These are phyloP conservation scores for Lodderomyces beijingensis DNA, from an alignment of 1,139 yeast genomes.

Conservation along the genomic window DNA sequence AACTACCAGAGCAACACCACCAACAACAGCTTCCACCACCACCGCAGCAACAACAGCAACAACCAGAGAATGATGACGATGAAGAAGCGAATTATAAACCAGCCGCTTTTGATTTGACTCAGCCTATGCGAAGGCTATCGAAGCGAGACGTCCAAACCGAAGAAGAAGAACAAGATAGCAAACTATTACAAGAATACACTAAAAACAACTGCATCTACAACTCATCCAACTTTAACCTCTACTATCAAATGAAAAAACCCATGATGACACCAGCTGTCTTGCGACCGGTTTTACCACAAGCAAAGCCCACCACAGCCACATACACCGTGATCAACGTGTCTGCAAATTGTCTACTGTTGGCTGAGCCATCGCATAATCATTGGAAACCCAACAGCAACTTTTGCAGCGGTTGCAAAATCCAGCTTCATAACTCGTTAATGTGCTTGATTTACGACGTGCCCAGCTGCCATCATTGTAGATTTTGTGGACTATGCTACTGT, in stretches of 20 bases:
- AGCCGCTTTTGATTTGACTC: slow-evolving; percentile 38
- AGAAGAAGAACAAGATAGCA: slow-evolving; percentile 7
- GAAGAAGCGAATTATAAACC: slow-evolving; percentile 26
- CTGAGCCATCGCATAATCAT: slow-evolving; percentile 38
- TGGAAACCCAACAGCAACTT: slow-evolving; percentile 40
- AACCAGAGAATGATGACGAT: background rate
- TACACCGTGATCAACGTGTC: background rate
- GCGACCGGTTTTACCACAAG: slow-evolving; percentile 13
- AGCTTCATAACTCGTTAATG: slow-evolving; percentile 27
- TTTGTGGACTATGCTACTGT: slow-evolving; percentile 41
- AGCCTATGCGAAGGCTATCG: slow-evolving; percentile 30
- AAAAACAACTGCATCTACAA: slow-evolving; percentile 18
- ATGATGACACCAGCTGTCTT: slow-evolving; percentile 41
- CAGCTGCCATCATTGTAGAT: slow-evolving; percentile 40
- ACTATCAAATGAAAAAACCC: slow-evolving; percentile 38
- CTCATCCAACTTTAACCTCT: slow-evolving; percentile 15
- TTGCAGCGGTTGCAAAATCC: slow-evolving; percentile 40
- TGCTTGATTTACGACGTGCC: slow-evolving; percentile 10
- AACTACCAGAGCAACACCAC: no score
- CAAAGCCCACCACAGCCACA: background rate
- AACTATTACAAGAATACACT: slow-evolving; percentile 16
- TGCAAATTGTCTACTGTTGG: background rate
- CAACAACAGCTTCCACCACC: no score
- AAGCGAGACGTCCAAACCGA: slow-evolving; percentile 14
- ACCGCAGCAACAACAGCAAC: no score